phyloP scores from a whole-genome alignment of 2,329 filamentous ascomycete genomes.

The Lasiodiplodia theobromae region DNA sequence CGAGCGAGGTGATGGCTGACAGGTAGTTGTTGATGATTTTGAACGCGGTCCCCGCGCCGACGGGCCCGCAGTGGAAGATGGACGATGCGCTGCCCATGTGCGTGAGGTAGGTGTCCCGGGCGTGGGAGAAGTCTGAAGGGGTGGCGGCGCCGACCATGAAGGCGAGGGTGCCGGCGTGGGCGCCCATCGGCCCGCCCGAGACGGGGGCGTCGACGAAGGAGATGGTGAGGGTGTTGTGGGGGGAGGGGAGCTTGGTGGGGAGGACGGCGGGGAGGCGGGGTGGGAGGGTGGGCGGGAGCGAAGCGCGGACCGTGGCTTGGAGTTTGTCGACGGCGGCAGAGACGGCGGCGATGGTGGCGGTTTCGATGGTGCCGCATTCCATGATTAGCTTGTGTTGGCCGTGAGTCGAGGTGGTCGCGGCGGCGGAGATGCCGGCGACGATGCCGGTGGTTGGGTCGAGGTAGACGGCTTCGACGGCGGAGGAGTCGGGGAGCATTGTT shows the following conservation, averaged over 20 bases:
- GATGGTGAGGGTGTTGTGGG: conserved; percentile 33
- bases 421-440: conserved; percentile 39
- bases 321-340: conserved; percentile 42
- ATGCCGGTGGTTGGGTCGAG: conserved; percentile 54
- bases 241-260: no score
- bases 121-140: conserved; percentile 62
- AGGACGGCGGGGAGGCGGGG: conserved; percentile 41
- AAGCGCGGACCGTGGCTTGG: no score
- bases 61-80: conserved; percentile 82
- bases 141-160: conserved; percentile 88
- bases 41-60: conserved; percentile 84
- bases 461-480: conserved; percentile 60
- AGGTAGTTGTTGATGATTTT: conserved; percentile 99
- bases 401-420: conserved; percentile 33
- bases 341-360: conserved; percentile 57
- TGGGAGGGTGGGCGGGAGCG: no score
- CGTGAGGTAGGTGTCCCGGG: conserved; percentile 70
- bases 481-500: conserved; percentile 62
- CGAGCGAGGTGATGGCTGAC: conserved; percentile 88
- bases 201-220: conserved; percentile 92
- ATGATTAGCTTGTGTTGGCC: conserved; percentile 49
- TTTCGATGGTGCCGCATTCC: conserved; percentile 65
- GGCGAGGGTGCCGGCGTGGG: conserved; percentile 82
- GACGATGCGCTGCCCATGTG: conserved; percentile 78
- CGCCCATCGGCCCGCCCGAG: conserved; percentile 94